Evolutionary conservation across 2,329 filamentous ascomycete genomes (phyloP), one percentile per base, ranked within the genome.

Genomic region (Aspergillus puulaauensis): DNA sequence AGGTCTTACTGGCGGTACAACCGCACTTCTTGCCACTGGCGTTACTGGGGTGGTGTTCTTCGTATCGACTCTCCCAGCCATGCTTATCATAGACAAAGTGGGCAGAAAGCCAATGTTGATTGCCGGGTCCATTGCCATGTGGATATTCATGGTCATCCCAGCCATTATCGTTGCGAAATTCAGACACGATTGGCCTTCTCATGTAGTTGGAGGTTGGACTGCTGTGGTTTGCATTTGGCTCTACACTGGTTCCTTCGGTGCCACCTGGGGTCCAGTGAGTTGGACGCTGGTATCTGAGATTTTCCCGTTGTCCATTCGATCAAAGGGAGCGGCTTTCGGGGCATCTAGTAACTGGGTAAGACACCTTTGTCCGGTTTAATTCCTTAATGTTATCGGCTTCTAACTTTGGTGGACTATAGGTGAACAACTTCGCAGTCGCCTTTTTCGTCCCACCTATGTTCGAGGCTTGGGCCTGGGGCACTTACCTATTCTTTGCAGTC

Each of bases 1-100:
- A 23, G 66, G 71, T 3, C 59, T 75, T 2, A 70, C 67, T 11
- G 69, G 70, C 1, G 74, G 73, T 48, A 76, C 74, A 5, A 73
- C 68, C 8, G 70, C 69, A 1, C 68, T 77, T 0, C 68, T 77
- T 1, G 74, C 73, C 2, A 76, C 74, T 1, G 75, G 75, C 37
- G 73, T 77, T 1, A 73, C 70, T 3, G 75, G 75, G 11, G 73
- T 77, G 31, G 65, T 72, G n/a, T 70, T 75, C 52, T 72, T 77
- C 45, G 57, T 77, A 9, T 50, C 41, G 5, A 57, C 54, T 11
- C 15, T 51, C 9, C 72, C 70, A 3, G 69, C 56, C 31, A 70
- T 72, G 69, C 56, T 70, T 52, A 48, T 69, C 12, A 69, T 70
- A 3, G 68, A 70, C 49, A 68, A 67, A 44, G 35, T 69, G 5